Conservation (phyloP, 2,329 filamentous ascomycete species). For the Aspergillus chevalieri region DNA sequence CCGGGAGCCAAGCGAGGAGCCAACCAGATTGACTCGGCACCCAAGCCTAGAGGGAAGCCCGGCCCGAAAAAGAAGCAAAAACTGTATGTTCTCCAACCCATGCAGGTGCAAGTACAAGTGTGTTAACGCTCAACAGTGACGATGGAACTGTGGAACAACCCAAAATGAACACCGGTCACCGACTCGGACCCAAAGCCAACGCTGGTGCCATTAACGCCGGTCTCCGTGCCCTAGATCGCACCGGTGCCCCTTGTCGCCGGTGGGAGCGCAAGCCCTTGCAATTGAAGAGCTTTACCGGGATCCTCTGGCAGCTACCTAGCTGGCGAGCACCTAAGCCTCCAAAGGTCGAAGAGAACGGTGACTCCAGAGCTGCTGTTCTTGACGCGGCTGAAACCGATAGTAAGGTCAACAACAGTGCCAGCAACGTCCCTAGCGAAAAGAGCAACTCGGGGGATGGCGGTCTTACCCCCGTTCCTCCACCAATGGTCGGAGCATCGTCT, state of each 20-base stretch:
- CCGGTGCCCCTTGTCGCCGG: conserved; percentile 83
- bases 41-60: conserved; percentile 77
- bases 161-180: conserved; percentile 53
- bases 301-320: conserved; percentile 71
- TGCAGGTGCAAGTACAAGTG: background rate
- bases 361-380: conserved; percentile 50
- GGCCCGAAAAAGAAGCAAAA: conserved; percentile 94
- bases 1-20: conserved; percentile 55
- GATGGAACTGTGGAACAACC: conserved; percentile 44
- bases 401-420: conserved; percentile 51
- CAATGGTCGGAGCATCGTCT: conserved; percentile 48
- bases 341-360: conserved; percentile 54
- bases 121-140: conserved; percentile 34
- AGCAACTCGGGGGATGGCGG: conserved; percentile 49
- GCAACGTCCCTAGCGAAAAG: conserved; percentile 55
- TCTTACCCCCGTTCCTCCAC: conserved; percentile 40
- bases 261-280: conserved; percentile 80
- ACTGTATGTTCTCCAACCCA: conserved; percentile 59
- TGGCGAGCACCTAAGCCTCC: conserved; percentile 59
- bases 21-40: conserved; percentile 52
- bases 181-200: conserved; percentile 93
- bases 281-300: conserved; percentile 88
- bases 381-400: conserved; percentile 51
- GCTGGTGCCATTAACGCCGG: conserved; percentile 96
- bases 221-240: conserved; percentile 85